Evolutionary conservation across 2,329 filamentous ascomycete genomes (phyloP), one percentile per base, ranked within the genome.

Genomic region (Hypoxylon sp.): DNA sequence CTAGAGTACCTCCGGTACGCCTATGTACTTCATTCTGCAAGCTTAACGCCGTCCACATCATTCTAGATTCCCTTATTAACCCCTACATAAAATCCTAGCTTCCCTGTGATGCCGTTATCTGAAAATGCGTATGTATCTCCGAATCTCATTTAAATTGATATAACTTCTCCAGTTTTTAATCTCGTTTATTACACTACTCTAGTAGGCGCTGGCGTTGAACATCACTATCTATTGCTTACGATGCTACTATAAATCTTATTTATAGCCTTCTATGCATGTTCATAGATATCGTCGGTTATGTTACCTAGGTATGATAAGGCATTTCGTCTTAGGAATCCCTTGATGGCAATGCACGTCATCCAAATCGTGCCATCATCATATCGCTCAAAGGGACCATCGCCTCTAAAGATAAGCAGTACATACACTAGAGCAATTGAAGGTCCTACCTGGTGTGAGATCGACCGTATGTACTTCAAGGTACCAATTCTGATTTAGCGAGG

Each of bases 331-430:
- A 27, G 3, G 23, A 27, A 30, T 32, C 14, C 43, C 41, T 59
- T 0, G n/a, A 50, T 52, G 59, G 56, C 60, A 57, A 63, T 67
- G 64, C 64, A 65, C 65, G 65, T 68, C 65, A 65, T 68, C 54
- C 45, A 50, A 55, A 52, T 65, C 29, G 51, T 50, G 41, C 51
- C 53, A 53, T 63, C 46, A 47, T 14, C 37, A 14, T 16, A 54
- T 54, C 30, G 23, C 37, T 48, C 11, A 30, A 30, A 52, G 50
- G 50, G 37, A 25, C 30, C 37, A 11, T 41, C 37, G 16, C 8
- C 16, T 41, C 8, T 21, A 2, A 21, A 41, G 37, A 41, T 41
- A 19, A 41, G 37, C 19, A 41, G 37, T 9, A 34, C 30, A 11
- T 34, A 34, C 5, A 30, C n/a, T n/a, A n/a, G n/a, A n/a, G n/a